Evolutionary conservation across 106 monocot genomes (phyloP).

Genomic region (Dendrobium nobile): DNA sequence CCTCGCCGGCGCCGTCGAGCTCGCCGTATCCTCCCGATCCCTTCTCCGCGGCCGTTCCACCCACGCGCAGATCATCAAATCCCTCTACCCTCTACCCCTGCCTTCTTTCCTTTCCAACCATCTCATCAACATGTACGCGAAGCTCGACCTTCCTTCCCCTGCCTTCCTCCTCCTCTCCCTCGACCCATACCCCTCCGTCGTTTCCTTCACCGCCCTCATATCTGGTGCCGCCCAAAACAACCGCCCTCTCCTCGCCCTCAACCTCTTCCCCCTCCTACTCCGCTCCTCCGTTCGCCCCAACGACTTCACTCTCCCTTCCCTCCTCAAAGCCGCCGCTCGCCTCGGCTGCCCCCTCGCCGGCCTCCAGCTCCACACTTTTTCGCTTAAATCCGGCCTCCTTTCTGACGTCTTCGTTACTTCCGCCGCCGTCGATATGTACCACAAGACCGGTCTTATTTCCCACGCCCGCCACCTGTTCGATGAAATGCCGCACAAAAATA

Average conservation of each 20-base stretch:
- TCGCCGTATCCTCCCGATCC: constrained; percentile 46
- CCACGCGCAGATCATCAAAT: constrained; percentile 42
- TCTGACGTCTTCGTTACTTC: constrained; percentile 47
- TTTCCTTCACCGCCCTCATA: constrained; percentile 75
- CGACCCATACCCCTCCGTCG: constrained; percentile 60
- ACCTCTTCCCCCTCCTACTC: constrained; percentile 51
- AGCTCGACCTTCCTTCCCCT: constrained; percentile 66
- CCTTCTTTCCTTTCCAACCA: constrained; percentile 79
- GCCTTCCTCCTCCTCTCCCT: constrained; percentile 24
- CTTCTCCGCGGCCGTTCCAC: constrained; percentile 46
- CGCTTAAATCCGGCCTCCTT: constrained; percentile 40
- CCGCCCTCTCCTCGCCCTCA: constrained; percentile 42
- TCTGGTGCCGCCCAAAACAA: constrained; percentile 57
- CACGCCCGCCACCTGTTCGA: constrained; percentile 55
- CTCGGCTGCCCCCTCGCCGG: constrained; percentile 17
- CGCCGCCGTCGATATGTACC: constrained; percentile 60
- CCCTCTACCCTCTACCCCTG: constrained; percentile 30
- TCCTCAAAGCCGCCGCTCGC: constrained; percentile 60
- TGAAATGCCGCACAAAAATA: constrained; percentile 51
- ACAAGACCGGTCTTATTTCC: constrained; percentile 24
- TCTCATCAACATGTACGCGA: constrained; percentile 93
- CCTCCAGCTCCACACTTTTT: constrained; percentile 32
- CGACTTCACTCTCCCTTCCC: constrained; percentile 88
- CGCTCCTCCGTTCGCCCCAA: constrained; percentile 48
- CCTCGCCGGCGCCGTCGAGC: constrained; percentile 46